Evolutionary conservation across 202 grass and related monocot genomes (phyloP).

Genomic region (Zoysia matrella): DNA sequence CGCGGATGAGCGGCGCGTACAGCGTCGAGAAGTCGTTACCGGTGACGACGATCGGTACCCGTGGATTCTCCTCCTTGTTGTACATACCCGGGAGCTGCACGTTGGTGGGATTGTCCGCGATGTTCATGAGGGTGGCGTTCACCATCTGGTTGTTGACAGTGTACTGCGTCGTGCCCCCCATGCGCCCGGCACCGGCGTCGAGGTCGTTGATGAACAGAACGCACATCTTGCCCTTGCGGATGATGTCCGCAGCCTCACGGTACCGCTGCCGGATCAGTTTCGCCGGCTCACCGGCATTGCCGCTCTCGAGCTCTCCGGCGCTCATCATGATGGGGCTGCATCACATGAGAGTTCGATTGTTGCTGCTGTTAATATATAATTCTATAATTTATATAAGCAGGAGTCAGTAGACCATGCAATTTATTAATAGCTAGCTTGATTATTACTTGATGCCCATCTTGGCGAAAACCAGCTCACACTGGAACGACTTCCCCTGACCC

Average conservation of each 20-base stretch:
- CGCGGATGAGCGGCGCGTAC: conserved; percentile 93
- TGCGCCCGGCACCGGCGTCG: conserved; percentile 76
- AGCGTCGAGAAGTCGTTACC: conserved; percentile 97
- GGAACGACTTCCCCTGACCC: conserved; percentile 99
- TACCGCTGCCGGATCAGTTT: conserved; percentile 93
- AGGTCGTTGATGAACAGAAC: conserved; percentile 98
- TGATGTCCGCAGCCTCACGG: conserved; percentile 87
- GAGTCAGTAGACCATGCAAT: too few species aligned
- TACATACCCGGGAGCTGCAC: conserved; percentile 95
- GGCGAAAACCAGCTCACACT: conserved; percentile 92
- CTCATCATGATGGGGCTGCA: conserved; percentile 98
- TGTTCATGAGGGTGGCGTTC: conserved; percentile 98
- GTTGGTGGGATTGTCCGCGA: conserved; percentile 94
- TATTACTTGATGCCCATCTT: conserved; percentile 95
- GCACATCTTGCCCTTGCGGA: conserved; percentile 97
- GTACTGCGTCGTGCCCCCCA: conserved; percentile 97
- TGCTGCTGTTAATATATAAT: neutral
- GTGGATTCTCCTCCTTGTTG: conserved; percentile 95
- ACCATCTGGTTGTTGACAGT: conserved; percentile 99
- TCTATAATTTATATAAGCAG: too few species aligned
- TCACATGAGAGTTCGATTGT: too few species aligned
- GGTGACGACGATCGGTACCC: conserved; percentile 88
- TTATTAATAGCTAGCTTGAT: too few species aligned
- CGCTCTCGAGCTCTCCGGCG: conserved; percentile 95
- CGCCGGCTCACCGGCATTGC: conserved; percentile 96